A percentile compares a stretch with the other conserved stretches of the same genome.
Evolutionary conservation across 2,329 filamentous ascomycete genomes (phyloP).

Genomic region (Fusarium piperis): DNA sequence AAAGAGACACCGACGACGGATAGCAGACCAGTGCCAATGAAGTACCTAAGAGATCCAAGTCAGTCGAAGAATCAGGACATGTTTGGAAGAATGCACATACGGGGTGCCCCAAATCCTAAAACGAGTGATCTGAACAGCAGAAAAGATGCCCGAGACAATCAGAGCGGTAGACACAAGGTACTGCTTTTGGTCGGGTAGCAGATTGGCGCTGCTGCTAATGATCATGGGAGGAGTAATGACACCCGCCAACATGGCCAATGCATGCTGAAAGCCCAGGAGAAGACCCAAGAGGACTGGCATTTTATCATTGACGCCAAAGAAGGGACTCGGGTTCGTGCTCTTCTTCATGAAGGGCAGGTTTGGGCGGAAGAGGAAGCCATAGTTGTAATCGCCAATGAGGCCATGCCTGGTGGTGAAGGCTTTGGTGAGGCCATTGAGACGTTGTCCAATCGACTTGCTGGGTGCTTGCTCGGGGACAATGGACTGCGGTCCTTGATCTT

Average conservation of each 20-base stretch:
- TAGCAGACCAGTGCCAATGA: conserved; percentile 80
- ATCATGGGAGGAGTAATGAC: conserved; percentile 84
- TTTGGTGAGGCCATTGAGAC: conserved; percentile 43
- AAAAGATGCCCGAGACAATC: conserved; percentile 81
- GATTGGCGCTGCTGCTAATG: conserved; percentile 71
- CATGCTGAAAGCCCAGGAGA: conserved; percentile 81
- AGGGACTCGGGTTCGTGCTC: conserved; percentile 66
- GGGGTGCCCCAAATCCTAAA: conserved; percentile 76
- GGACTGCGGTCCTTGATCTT: conserved; percentile 62
- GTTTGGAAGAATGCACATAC: conserved; percentile 43
- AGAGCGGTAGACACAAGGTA: conserved; percentile 83
- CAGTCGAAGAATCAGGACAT: background rate
- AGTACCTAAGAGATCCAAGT: conserved; percentile 64
- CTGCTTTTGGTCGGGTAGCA: conserved; percentile 69
- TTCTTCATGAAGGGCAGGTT: conserved; percentile 84
- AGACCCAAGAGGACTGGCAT: conserved; percentile 81
- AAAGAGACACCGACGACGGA: conserved; percentile 74
- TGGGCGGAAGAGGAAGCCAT: conserved; percentile 84
- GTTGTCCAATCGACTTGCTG: conserved; percentile 44
- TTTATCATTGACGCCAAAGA: conserved; percentile 83
- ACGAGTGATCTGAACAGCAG: conserved; percentile 79
- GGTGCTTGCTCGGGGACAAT: conserved; percentile 55
- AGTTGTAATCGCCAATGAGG: conserved; percentile 87
- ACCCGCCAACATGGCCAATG: conserved; percentile 78
- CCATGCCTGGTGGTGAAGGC: conserved; percentile 72